Evolutionary conservation across 768 basidiomycete species (phyloP).

Genomic region (Termitomyces sp.): DNA sequence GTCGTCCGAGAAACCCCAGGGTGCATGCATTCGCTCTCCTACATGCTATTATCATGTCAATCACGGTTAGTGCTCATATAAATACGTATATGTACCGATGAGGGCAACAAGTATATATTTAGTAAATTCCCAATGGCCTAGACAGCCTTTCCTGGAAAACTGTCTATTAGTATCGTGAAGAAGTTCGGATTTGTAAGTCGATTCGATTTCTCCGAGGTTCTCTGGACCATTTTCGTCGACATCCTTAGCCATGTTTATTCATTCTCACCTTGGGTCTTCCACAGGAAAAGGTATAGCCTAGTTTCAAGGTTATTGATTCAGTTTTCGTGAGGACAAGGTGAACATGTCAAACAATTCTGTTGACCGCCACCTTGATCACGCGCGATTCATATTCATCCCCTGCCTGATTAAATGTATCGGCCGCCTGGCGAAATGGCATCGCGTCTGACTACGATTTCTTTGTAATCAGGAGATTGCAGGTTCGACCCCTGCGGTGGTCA

Average conservation of each 20-base stretch:
- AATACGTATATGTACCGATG: conserved; percentile 78
- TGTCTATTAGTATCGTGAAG: conserved; percentile 79
- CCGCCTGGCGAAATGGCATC: conserved; percentile 79
- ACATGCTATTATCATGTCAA: neutral
- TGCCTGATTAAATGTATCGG: no score
- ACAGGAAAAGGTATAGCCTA: conserved; percentile 15
- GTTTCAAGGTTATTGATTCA: neutral
- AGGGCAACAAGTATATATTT: no score
- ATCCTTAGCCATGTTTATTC: neutral
- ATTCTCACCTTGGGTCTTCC: conserved; percentile 4
- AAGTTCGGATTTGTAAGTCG: conserved; percentile 40
- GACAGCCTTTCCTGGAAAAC: conserved; percentile 82
- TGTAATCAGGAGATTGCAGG: conserved; percentile 71
- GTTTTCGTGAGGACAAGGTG: neutral
- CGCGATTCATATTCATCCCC: no score
- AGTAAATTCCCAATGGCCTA: conserved; percentile 42
- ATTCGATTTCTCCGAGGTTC: neutral
- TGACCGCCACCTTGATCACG: no score
- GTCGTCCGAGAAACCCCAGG: conserved; percentile 79
- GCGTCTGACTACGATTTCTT: conserved; percentile 78
- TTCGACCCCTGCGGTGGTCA: conserved; percentile 52
- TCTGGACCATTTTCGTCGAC: neutral
- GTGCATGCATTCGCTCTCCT: conserved; percentile 29
- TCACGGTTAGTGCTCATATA: conserved; percentile 74
- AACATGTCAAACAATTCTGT: no score